Base-by-base conservation (phyloP, 2,329 filamentous ascomycete genomes). In the Aspergillus cejpii region DNA sequence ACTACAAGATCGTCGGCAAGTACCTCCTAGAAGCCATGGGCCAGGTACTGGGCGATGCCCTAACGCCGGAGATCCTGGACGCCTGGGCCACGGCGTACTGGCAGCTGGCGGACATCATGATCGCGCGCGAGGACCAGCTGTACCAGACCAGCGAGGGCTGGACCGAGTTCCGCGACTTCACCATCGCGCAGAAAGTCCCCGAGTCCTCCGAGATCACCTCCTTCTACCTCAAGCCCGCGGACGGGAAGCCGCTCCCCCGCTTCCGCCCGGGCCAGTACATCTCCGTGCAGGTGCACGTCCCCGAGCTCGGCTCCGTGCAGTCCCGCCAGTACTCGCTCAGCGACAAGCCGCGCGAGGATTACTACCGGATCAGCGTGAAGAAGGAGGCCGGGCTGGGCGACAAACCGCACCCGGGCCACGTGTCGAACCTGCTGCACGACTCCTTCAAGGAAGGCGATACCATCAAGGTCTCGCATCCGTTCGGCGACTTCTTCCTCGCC, bases 251-350 rank as follows among this genome's bases (percentile, higher is more conserved):
- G n/a, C 68, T 88, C 34, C 83, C 84, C 0, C 37, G 59, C 0
- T 89, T 78, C 68, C 70, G 76, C 45, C 83, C 84, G 0, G 85
- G 85, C n/a, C 84, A 88, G 65, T 89, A 87, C 59, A 74, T 86
- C 45, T 83, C 81, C 0, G 66, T 87, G 27, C 75, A 75, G 34
- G 63, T 81, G 8, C 70, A 74, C 40, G 74, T 85, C 0, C 76
- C 78, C 1, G 69, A 71, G 37, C 71, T 84, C 12, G 76, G 77
- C 7, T 73, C 79, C 57, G 67, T 73, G 51, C 84, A 88, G 63
- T 74, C 80, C 11, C 72, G 84, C 19, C 85, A 88, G 63, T 89
- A 87, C 66, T 85, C 81, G 23, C 72, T 88, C 49, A 84, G 78
- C 55, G 83, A 87, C 51, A 73, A 77, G 39, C 82, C 80, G 2